phyloP scores from a whole-genome alignment of 1,284 basidiomycete species.

The Rhizoctonia solani region DNA sequence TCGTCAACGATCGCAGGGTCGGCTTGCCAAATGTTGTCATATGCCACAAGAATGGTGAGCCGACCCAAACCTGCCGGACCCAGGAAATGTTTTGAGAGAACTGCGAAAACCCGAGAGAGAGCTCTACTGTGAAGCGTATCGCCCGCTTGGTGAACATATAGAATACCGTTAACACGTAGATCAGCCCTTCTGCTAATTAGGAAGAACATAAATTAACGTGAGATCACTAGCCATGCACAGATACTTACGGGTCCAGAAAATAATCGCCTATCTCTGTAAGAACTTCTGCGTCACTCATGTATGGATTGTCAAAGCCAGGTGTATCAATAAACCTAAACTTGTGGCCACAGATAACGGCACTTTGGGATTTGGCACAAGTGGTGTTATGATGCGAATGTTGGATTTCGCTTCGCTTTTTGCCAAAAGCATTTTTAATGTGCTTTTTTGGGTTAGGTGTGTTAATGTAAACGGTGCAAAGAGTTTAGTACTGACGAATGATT shows the following conservation, averaged over 20 bases:
- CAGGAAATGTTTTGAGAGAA: conserved; percentile 5
- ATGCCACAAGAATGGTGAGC: conserved; percentile 5
- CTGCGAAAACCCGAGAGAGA: background rate
- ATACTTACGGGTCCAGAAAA: conserved; percentile 3
- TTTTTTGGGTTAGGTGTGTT: background rate
- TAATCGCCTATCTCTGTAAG: background rate
- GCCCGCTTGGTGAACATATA: conserved; percentile 11
- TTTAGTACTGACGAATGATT: conserved; percentile 8
- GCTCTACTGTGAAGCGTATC: conserved; percentile 8
- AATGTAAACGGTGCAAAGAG: background rate
- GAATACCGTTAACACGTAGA: background rate
- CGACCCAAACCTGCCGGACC: conserved; percentile 13
- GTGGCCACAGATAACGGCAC: background rate
- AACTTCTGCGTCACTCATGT: background rate
- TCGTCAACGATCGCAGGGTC: background rate
- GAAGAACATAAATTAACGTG: background rate
- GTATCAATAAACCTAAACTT: conserved; percentile 13
- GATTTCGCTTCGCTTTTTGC: background rate
- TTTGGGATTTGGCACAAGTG: background rate
- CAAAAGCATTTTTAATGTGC: conserved; percentile 3
- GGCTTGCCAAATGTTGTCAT: background rate
- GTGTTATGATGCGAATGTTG: background rate
- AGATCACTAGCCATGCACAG: background rate
- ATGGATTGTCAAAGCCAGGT: conserved; percentile 21
- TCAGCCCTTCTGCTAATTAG: background rate